Percentiles rank a stretch among this genome's conserved stretches.
Conservation (phyloP, 306 rosid species). For the Sicyos edulis region DNA sequence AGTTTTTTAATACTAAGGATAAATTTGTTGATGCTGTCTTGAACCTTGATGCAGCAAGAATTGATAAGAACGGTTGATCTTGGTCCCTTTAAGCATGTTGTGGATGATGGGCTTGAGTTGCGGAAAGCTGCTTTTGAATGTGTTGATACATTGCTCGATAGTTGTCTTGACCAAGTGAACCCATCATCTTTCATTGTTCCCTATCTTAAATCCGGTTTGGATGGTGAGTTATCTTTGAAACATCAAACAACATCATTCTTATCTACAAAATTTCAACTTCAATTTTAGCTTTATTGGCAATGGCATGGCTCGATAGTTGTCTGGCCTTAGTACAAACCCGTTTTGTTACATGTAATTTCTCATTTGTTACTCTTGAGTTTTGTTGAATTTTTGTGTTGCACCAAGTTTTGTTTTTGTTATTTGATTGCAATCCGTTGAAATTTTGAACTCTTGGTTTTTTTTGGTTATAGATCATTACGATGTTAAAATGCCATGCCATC, state of each 20-base stretch:
- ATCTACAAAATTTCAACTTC: not conserved
- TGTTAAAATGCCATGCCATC: constrained; percentile 99
- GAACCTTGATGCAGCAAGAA: constrained; percentile 68
- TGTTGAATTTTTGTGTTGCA: constrained; percentile 1
- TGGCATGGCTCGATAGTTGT: not conserved
- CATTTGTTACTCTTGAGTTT: not conserved
- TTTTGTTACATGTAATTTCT: not conserved
- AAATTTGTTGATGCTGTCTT: constrained; percentile 10
- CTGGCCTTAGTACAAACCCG: not conserved
- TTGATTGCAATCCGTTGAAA: not conserved
- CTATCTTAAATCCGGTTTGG: constrained; percentile 89
- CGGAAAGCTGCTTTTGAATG: constrained; percentile 99
- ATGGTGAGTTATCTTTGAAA: constrained; percentile 55
- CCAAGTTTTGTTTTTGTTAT: not conserved
- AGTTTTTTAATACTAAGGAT: not conserved
- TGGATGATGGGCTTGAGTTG: constrained; percentile 99
- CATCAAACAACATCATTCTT: not conserved
- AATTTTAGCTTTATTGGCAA: not conserved
- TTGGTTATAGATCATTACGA: constrained; percentile 80
- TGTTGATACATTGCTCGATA: constrained; percentile 90
- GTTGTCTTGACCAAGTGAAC: constrained; percentile 99
- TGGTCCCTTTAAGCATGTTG: constrained; percentile 98
- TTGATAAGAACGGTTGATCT: constrained; percentile 95
- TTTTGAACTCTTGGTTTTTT: not conserved
- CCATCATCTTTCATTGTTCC: constrained; percentile 97